Conservation (phyloP, 2,329 filamentous ascomycete genomes). For the Gnomoniopsis smithogilvyi region DNA sequence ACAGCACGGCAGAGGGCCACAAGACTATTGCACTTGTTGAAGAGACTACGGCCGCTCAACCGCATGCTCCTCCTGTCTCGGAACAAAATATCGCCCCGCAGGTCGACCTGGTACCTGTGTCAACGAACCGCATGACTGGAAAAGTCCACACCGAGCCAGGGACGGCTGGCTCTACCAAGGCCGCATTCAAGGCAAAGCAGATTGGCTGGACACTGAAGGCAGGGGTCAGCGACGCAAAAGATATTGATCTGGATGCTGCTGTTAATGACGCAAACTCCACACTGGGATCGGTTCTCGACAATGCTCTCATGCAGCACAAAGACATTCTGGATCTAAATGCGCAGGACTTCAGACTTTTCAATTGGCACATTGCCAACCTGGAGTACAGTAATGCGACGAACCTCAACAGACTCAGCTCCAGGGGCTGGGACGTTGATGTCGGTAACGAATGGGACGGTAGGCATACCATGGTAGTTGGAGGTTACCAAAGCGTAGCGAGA, state of each 20-base stretch:
- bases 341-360: slow-evolving; percentile 85
- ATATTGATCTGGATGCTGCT: slow-evolving; percentile 67
- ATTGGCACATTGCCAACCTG: slow-evolving; percentile 97
- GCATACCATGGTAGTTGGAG: slow-evolving; percentile 89
- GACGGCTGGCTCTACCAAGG: slow-evolving; percentile 65
- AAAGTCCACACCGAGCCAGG: slow-evolving; percentile 69
- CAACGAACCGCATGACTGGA: slow-evolving; percentile 67
- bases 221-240: slow-evolving; percentile 59
- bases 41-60: slow-evolving; percentile 62
- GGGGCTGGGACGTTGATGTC: slow-evolving; percentile 94
- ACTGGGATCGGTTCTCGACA: slow-evolving; percentile 86
- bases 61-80: slow-evolving; percentile 49
- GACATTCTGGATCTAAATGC: slow-evolving; percentile 77
- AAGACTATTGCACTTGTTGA: slow-evolving; percentile 73
- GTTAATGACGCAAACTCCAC: slow-evolving; percentile 66
- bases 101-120: slow-evolving; percentile 59
- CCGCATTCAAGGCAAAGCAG: slow-evolving; percentile 70
- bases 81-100: slow-evolving; percentile 51
- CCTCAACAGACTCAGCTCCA: slow-evolving; percentile 80
- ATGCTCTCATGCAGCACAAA: slow-evolving; percentile 86
- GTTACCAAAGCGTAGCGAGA: slow-evolving; percentile 90
- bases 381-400: slow-evolving; percentile 97
- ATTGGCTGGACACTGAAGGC: slow-evolving; percentile 81
- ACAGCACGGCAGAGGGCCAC: slow-evolving; percentile 66
- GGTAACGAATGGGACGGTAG: slow-evolving; percentile 97